Base-by-base conservation (phyloP, 345 rosid species). In the Camelina laxa region DNA sequence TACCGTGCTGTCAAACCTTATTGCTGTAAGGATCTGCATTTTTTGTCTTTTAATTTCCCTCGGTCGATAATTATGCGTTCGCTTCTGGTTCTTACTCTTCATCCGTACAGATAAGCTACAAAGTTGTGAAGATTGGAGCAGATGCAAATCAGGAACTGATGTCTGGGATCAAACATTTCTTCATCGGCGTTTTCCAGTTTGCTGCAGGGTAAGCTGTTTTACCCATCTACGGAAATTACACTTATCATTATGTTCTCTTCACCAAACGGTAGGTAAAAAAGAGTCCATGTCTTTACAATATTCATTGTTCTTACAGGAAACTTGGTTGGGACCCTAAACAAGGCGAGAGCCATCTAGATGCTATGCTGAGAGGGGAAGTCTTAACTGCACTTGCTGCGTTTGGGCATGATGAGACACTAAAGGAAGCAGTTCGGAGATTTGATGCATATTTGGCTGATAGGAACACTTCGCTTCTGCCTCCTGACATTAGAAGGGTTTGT, bases 311-410 rank as follows among this genome's bases (percentile, higher is more conserved):
- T 54, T 69, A 24, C 80, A 92, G 97, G 83, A 95, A 81, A 81
- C 96, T 90, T 50, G 93, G 97, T 58, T 95, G 97, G 97, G 99
- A 90, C 13, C 81, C 92, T 70, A 95, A 87, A 78, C 74, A 79
- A 76, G 97, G 96, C 15, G 99, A 95, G 85, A 87, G 92, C 60
- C 99, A 90, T 84, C 87, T 89, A 56, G 92, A 95, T 77, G 82
- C 96, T 36, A 86, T 92, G 97, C 83, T 92, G 83, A 90, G 99
- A 83, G 99, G 97, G 75, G 96, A 95, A 85, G 62, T 95, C 69
- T 76, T 90, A 81, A 81, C 90, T 72, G 97, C 92, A 51, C 91
- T 95, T 70, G 92, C 92, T 64, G 69, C 56, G 44, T 80, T 83
- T 73, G 96, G 99, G 33, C 87, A 90, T 82, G 92, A 83, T 15